Evolutionary conservation across 2,329 filamentous ascomycete species (phyloP).

Genomic region (Sarocladium strictum): DNA sequence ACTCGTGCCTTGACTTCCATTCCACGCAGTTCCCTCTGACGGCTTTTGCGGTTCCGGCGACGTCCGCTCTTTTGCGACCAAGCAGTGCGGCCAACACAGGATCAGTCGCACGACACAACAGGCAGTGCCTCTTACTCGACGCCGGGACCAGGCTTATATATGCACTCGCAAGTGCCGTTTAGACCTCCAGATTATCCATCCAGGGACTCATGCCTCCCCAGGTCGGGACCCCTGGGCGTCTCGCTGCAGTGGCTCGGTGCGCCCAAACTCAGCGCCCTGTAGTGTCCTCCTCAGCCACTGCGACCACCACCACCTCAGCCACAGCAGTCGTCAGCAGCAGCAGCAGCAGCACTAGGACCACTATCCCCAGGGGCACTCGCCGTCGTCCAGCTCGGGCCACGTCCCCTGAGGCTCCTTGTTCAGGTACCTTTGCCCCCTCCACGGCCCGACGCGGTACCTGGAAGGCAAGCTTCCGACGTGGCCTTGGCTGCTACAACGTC

Average conservation of each 20-base stretch:
- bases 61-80: not conserved
- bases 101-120: not conserved
- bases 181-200: not conserved
- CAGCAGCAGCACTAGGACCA: not conserved
- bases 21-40: too few relatives aligned
- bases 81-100: not conserved
- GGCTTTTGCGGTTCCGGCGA: not conserved
- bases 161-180: not conserved
- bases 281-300: not conserved
- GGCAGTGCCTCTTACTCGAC: not conserved
- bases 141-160: not conserved
- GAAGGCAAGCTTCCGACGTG: slow-evolving; percentile 6
- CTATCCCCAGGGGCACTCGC: not conserved
- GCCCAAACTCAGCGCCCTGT: not conserved
- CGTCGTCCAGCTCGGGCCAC: slow-evolving; percentile 1
- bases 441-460: slow-evolving; percentile 8
- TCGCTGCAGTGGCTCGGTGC: slow-evolving; percentile 2
- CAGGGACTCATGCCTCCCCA: slow-evolving; percentile 9
- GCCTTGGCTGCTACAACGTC: slow-evolving; percentile 3
- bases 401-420: not conserved
- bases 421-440: slow-evolving; percentile 1
- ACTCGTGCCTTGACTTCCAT: too few relatives aligned
- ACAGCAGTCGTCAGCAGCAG: not conserved
- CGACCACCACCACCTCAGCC: slow-evolving; percentile 1
- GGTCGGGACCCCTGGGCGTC: slow-evolving; percentile 4